These are phyloP conservation scores for Quercus robur DNA, from an alignment of 306 rosid species.

Conservation along the genomic window DNA sequence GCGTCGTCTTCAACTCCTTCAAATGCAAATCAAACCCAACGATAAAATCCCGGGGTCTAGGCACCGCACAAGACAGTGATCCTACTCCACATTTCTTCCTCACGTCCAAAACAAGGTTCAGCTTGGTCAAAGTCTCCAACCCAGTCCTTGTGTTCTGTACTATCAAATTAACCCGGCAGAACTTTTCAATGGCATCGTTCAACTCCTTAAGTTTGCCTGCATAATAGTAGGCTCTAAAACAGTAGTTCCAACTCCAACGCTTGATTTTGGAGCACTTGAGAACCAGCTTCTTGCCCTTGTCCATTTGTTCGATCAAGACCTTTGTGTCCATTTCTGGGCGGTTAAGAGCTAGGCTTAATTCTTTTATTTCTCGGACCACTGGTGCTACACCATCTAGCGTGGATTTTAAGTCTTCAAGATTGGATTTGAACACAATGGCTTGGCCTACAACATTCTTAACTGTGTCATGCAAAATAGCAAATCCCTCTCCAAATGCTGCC, in stretches of 20 bases:
- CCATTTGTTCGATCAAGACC: background rate
- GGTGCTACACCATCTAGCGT: slow-evolving; percentile 1
- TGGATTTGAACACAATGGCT: background rate
- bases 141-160: slow-evolving; percentile 3
- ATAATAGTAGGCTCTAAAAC: background rate
- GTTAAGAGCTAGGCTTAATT: background rate
- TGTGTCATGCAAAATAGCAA: background rate
- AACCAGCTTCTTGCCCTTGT: slow-evolving; percentile 2
- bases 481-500: background rate
- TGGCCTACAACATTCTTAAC: background rate
- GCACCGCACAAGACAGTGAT: slow-evolving; percentile 20
- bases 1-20: slow-evolving; percentile 27
- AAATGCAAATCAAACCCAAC: slow-evolving; percentile 36
- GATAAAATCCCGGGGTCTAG: slow-evolving; percentile 8
- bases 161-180: background rate
- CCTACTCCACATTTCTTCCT: background rate
- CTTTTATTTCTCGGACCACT: slow-evolving; percentile 3
- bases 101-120: slow-evolving; percentile 8
- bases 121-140: background rate
- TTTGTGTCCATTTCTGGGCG: background rate
- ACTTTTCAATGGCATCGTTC: background rate
- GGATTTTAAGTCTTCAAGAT: background rate
- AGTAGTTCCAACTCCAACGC: background rate
- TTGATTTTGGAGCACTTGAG: background rate
- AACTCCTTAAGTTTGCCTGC: slow-evolving; percentile 4